These are phyloP conservation scores for Malassezia globosa DNA, from an alignment of 1,284 basidiomycete species.

Conservation along the genomic window DNA sequence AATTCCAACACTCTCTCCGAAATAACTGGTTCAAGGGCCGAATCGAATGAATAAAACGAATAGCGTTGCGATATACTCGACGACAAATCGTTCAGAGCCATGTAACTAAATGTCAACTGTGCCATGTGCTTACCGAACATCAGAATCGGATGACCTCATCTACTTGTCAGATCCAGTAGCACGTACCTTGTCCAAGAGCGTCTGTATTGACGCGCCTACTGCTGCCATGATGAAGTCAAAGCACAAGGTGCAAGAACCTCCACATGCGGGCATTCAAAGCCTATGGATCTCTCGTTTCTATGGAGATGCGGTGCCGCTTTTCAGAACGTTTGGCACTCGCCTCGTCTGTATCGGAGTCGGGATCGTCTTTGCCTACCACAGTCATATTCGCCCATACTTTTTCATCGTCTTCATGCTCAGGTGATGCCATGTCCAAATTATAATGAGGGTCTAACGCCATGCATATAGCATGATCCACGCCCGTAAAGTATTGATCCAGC, in stretches of 20 bases:
- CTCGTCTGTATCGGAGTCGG: conserved; percentile 1
- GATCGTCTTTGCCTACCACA: conserved; percentile 1
- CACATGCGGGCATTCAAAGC: background rate
- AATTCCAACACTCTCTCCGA: conserved; percentile 67
- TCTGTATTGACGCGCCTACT: conserved; percentile 12
- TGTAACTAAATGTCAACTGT: conserved; percentile 20
- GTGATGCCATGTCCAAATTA: background rate
- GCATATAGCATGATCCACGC: conserved; percentile 5
- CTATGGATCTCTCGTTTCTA: conserved; percentile 2
- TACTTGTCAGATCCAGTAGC: background rate
- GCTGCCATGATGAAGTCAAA: conserved; percentile 2
- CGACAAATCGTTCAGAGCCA: conserved; percentile 41
- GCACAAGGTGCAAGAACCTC: background rate
- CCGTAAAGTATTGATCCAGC: conserved; percentile 14
- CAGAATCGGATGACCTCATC: conserved; percentile 42
- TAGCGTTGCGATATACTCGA: conserved; percentile 26
- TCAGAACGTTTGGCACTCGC: background rate
- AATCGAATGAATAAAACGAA: conserved; percentile 26
- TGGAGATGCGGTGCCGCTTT: conserved; percentile 7
- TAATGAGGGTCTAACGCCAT: background rate
- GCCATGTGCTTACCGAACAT: conserved; percentile 23
- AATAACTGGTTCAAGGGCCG: conserved; percentile 59
- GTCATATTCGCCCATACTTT: conserved; percentile 11
- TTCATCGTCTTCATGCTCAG: conserved; percentile 10
- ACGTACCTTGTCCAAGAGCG: conserved; percentile 33